Evolutionary conservation across 1,284 basidiomycete species (phyloP), one percentile per base, ranked within the genome.

Genomic region (Apiotrichum porosum): DNA sequence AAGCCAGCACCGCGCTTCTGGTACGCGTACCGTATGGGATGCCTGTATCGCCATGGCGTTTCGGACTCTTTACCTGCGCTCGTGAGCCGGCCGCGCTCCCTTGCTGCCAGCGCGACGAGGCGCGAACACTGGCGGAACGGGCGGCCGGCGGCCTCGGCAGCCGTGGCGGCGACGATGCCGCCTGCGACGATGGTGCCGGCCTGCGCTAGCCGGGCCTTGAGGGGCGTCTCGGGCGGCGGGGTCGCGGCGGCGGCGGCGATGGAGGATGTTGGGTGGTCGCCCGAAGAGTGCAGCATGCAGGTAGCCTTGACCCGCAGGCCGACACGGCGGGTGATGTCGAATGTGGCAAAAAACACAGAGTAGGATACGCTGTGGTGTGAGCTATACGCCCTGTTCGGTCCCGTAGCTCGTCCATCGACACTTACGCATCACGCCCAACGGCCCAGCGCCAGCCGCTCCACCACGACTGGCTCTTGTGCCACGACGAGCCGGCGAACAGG

Each of bases 401-500:
- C n/a, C n/a, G n/a, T n/a, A n/a, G n/a, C n/a, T 57, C 32, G 67
- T 65, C n/a, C n/a, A n/a, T n/a, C n/a, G n/a, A n/a, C n/a, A n/a
- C n/a, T n/a, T n/a, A n/a, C n/a, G 69, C 67, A 44, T 71, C 69
- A 9, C 69, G 52, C 6, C 51, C 60, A 1, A 68, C 58, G 5
- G 64, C 61, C 69, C 69, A 71, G 22, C 66, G 48, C 69, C 67
- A 71, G 18, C 69, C 69, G 3, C 55, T 63, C 69, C 69, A 71
- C 69, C 69, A 71, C 15, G 56, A 59, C 15, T 51, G 52, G 22
- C 43, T 57, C 44, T 65, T 68, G 37, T 47, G 44, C 69, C 69
- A 71, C 3, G 57, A 54, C 15, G 63, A 61, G 40, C 58, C 60
- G 0, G 62, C 61, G 8, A 68, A 37, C 17, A 71, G 62, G 32